Conservation (phyloP, 345 rosid genomes). For the Pseudoturritis turrita region DNA sequence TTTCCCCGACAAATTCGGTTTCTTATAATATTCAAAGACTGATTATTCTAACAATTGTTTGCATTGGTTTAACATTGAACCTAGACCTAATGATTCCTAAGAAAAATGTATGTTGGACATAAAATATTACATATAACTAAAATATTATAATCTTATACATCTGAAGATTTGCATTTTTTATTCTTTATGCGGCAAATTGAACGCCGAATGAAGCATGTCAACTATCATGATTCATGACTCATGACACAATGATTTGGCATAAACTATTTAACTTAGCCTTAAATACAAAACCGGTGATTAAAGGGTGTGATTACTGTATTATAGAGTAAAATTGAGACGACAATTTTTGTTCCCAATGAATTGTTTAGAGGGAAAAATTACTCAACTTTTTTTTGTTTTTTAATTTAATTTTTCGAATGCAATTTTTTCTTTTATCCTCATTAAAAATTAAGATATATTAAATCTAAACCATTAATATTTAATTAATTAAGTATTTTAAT, state of each 20-base stretch:
- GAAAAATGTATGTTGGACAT: background rate
- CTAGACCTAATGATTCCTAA: background rate
- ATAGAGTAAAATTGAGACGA: no score
- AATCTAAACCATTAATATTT: no score
- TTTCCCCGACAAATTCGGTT: background rate
- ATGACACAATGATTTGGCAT: background rate
- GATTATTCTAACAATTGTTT: background rate
- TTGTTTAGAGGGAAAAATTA: no score
- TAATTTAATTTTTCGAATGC: no score
- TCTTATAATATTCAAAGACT: background rate
- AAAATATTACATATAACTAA: background rate
- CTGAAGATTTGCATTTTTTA: background rate
- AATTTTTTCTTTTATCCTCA: no score
- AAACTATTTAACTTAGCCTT: background rate
- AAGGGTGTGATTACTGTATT: no score
- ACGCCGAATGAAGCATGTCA: slow-evolving; percentile 10
- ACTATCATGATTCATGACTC: slow-evolving; percentile 16
- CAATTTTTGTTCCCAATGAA: no score
- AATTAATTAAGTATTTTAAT: no score
- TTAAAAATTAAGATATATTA: no score
- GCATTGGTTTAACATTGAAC: background rate
- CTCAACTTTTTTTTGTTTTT: no score
- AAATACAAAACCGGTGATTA: background rate
- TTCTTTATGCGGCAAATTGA: slow-evolving; percentile 2
- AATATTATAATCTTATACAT: background rate